Base-by-base conservation (phyloP, 345 rosid species). In the Salix arbutifolia region DNA sequence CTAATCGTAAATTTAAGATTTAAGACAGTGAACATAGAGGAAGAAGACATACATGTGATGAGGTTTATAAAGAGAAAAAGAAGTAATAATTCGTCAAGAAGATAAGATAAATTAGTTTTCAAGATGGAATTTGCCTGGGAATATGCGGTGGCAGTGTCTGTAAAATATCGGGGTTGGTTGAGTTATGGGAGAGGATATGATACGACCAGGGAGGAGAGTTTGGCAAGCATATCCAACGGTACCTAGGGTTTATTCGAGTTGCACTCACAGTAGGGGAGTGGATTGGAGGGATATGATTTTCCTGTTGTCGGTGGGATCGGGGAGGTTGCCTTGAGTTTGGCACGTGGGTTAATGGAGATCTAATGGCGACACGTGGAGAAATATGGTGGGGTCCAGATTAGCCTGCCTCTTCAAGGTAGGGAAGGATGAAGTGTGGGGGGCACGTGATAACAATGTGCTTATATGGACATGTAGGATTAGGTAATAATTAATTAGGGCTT, bases 171-270 rank as follows among this genome's bases (percentile, higher is more conserved):
- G 21, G 26, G 16, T 1, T 21, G 37, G 5, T 0, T 25, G 56
- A 65, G 28, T 48, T 2, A 25, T 28, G 46, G 42, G 50, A 60
- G 11, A 61, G 84, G 84, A 83, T 83, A 85, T 82, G 66, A 71
- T 64, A 31, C 33, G 33, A 3, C 33, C 31, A 3, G 31, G 31
- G 38, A 7, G 8, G 64, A 11, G 12, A 21, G n/a, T 33, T 70
- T 74, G 71, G 44, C 75, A 18, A 25, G 89, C 84, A 88, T 86
- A 84, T 88, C 87, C 89, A n/a, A 69, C 68, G 82, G 84, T 76
- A 76, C 81, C 78, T 10, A 72, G 50, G 66, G 72, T 77, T 81
- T 75, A 85, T 88, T 77, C 86, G 50, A 14, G 23, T 23, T 3
- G 11, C 9, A 61, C 33, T 1, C 46, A 31, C 33, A 14, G 16